Base-by-base conservation (phyloP, 441 rosid species). In the Populus tomentosa region DNA sequence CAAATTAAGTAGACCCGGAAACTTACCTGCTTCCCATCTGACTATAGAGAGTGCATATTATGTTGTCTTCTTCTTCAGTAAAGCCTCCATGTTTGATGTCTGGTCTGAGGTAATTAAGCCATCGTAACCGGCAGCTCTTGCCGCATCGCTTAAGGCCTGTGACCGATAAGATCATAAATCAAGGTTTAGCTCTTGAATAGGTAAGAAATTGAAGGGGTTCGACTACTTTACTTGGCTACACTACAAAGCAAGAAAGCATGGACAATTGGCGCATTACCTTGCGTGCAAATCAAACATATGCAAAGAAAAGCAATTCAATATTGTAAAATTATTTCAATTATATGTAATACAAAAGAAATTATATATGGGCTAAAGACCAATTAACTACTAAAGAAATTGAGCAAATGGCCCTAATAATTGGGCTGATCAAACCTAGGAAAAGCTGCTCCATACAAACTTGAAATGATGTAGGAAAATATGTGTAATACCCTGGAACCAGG, bases 71-170 rank as follows among this genome's bases (percentile, higher is more conserved):
- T 67, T 86, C 89, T 73, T 82, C 83, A 28, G 88, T 89, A 73
- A 89, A 89, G 23, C 88, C 85, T 62, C 92, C 92, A 69, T 84
- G 92, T 77, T 84, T 87, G 74, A 89, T 89, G 82, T 87, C 84
- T 73, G 90, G 92, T 67, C 92, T 78, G 14, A 89, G 87, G 76
- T 89, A 89, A 78, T 89, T 89, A 10, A 89, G 83, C 92, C 92
- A 89, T 42, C 90, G 78, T 26, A 89, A 61, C 40, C 92, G 87
- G 82, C 92, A 89, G 78, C 92, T 89, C 80, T 89, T 89, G 63
- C 92, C 92, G 36, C 92, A 89, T 36, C 92, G 78, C 77, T 75
- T 86, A n/a, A 89, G 88, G 40, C 92, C 92, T 89, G 75, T 10
- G 50, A 77, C 32, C 14, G 2, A 18, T 10, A 53, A 46, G 46